Percentiles rank a stretch among this genome's conserved stretches.
These are phyloP conservation scores for Lepidium aucheri DNA, from an alignment of 345 rosid genomes.

Conservation along the genomic window DNA sequence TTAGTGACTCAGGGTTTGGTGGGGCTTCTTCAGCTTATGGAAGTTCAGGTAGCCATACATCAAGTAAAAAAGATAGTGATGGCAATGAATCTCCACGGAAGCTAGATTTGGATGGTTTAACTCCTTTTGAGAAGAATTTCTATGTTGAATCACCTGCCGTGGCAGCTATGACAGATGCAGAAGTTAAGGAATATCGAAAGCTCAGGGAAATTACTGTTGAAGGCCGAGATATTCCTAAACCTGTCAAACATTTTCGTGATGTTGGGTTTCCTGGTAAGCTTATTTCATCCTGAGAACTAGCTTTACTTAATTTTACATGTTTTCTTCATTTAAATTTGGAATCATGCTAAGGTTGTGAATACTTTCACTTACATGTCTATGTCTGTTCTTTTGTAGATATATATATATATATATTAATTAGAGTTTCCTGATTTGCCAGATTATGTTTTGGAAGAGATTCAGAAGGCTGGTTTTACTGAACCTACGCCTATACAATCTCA, in stretches of 20 bases:
- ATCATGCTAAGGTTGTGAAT: not conserved
- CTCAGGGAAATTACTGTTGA: conserved; percentile 84
- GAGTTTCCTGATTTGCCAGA: conserved; percentile 36
- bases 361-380: not conserved
- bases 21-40: conserved; percentile 61
- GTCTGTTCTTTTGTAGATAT: not conserved
- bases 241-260: conserved; percentile 70
- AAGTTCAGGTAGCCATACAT: conserved; percentile 40
- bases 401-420: not conserved
- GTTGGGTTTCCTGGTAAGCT: conserved; percentile 84
- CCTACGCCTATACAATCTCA: conserved; percentile 98
- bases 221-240: conserved; percentile 92
- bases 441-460: conserved; percentile 88
- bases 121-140: conserved; percentile 92
- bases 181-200: conserved; percentile 74
- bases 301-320: not conserved
- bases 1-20: conserved; percentile 94
- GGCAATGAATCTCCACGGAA: conserved; percentile 50
- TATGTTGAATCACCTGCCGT: conserved; percentile 71
- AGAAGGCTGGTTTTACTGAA: conserved; percentile 88
- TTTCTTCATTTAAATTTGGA: not conserved
- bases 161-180: conserved; percentile 75
- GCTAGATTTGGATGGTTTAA: conserved; percentile 87
- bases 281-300: not conserved
- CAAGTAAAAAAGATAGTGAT: conserved; percentile 51